Evolutionary conservation across 352 stramenopile species (phyloP), one percentile per base, ranked within the genome.

Genomic region (Albugo laibachii): DNA sequence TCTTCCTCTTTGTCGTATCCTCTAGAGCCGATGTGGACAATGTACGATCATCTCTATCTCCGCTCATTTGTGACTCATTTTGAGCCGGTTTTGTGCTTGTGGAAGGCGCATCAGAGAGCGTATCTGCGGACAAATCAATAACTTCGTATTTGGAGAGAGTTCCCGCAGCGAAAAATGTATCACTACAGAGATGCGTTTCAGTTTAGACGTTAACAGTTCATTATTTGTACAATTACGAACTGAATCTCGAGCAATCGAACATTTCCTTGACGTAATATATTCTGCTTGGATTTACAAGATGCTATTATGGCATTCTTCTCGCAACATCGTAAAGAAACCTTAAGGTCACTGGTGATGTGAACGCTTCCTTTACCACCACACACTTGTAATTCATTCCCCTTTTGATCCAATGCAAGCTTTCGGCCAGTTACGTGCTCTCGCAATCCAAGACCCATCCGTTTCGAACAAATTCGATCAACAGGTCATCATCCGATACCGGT

Each of bases 71-170:
- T 31, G 24, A 31, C 24, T 31, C 24, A 31, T 31, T 31, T 31
- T 31, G 24, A 31, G 24, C 24, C 3, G 24, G 8, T 10, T 31
- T 31, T 31, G 24, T 3, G 24, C 24, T 31, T 8, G 24, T 31
- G 8, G 24, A 31, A 31, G 24, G 24, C 24, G 3, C 24, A 31
- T 10, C 8, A 31, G 24, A 31, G 24, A 31, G 3, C 24, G 24
- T 31, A 31, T 31, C 24, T 3, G 8, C 8, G 3, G 24, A 31
- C 8, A 31, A 31, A 31, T 31, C 20, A 18, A 89, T 56, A 11
- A 89, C 72, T 41, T 80, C 63, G 58, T 91, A 91, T 63, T 91
- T 87, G 40, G 69, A 82, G 20, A 89, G 55, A 45, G 77, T 86
- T 2, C 77, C 77, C 46, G 85, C 86, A 38, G 72, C 74, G 57